Conservation (phyloP, 176 grass and related monocot genomes). For the Hordeum vulgare region DNA sequence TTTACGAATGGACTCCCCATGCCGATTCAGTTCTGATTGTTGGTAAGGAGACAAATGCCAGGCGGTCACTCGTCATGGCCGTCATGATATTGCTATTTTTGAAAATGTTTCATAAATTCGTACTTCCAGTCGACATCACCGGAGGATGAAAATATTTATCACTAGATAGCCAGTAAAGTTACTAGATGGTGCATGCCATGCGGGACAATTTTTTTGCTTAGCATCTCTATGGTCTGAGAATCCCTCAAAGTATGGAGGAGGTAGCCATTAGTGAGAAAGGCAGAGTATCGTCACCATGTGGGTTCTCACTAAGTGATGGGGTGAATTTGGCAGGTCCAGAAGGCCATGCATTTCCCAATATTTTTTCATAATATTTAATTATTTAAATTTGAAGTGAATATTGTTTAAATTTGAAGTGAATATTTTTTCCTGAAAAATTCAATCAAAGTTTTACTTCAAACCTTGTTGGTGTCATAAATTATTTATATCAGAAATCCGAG, state of each 20-base stretch:
- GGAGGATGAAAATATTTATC: background rate
- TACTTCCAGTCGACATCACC: background rate
- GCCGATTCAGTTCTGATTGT: background rate
- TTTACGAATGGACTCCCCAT: background rate
- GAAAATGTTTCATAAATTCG: background rate
- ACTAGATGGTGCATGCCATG: background rate
- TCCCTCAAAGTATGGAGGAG: background rate
- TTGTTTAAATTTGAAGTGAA: background rate
- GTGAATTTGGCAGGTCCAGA: background rate
- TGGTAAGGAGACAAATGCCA: background rate
- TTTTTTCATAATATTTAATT: background rate
- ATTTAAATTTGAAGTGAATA: background rate
- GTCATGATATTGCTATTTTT: background rate
- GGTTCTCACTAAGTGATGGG: background rate
- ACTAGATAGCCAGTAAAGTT: background rate
- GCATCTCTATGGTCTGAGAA: background rate
- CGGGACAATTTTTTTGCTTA: background rate
- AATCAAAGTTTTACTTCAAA: background rate
- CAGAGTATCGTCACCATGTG: background rate
- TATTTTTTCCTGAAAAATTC: background rate
- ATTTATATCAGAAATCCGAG: background rate
- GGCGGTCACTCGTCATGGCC: background rate
- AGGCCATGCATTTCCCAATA: background rate
- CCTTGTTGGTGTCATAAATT: background rate
- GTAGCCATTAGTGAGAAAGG: background rate